Evolutionary conservation across 2,329 filamentous ascomycete species (phyloP), one percentile per base, ranked within the genome.

Genomic region (Pseudomassariella vexata): DNA sequence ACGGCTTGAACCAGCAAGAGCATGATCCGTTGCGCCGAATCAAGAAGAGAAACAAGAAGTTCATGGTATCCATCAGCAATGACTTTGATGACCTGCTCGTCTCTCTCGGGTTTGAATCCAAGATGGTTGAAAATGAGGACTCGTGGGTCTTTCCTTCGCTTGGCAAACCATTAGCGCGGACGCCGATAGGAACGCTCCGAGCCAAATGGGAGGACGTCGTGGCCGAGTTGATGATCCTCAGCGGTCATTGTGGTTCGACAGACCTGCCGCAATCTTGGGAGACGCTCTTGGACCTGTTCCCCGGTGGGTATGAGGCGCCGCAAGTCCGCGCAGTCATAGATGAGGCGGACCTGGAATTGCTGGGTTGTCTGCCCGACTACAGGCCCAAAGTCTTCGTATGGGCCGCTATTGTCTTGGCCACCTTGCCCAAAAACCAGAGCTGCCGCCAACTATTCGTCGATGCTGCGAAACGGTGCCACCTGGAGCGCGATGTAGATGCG

Each of bases 11-110:
- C 1, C 49, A 52, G 3, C 51, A 52, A 1, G 54, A 56, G 21
- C 55, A 57, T 7, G 49, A 49, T 0, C 41, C 37, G 3, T 37
- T 48, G 0, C 55, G 66, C 26, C 68, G 56, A 30, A 74, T 78
- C 21, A 70, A 71, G 3, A 69, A 68, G 32, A 56, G 72, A 2
- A 78, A 78, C 42, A 76, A 76, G 47, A 63, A 67, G 10, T 77
- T 76, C 34, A 55, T 56, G 17, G 65, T 75, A 2, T 57, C 73
- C 6, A 76, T 77, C 35, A 68, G 71, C 0, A 57, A 59, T 5
- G 63, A 66, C 4, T 70, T 69, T 30, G 64, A 67, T 27, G 47
- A 52, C 15, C 58, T 77, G 9, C 70, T 76, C 42, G 54, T 52
- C 10, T 59, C 60, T 9, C 53, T 78, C 5, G 70, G 66, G 9